These are phyloP conservation scores for Datura wrightii DNA, from an alignment of 257 asterid genomes.

Conservation along the genomic window DNA sequence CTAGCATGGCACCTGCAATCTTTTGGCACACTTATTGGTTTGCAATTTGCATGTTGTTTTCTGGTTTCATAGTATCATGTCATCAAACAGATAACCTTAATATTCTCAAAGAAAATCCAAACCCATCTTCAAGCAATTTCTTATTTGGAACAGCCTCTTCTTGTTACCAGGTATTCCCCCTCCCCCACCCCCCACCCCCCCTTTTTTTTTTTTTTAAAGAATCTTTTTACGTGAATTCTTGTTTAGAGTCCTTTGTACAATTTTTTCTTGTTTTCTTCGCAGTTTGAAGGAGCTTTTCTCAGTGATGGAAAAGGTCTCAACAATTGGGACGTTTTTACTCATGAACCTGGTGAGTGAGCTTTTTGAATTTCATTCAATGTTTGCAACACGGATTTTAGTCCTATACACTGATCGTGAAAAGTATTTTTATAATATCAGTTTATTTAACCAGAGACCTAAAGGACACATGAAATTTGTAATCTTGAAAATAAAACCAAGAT, in stretches of 20 bases:
- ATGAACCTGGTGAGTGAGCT: conserved; percentile 47
- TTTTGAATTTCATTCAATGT: neutral
- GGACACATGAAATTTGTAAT: too few species aligned
- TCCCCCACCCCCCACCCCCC: too few species aligned
- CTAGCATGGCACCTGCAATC: neutral
- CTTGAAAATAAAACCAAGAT: neutral
- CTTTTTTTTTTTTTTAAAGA: neutral
- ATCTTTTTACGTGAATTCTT: neutral
- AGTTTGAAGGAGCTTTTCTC: conserved; percentile 56
- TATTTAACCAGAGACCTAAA: too few species aligned
- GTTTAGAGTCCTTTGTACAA: neutral
- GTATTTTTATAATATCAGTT: too few species aligned
- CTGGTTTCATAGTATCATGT: conserved; percentile 15
- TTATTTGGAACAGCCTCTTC: conserved; percentile 71
- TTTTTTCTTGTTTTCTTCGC: neutral
- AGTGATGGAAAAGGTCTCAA: conserved; percentile 56
- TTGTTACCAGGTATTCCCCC: conserved; percentile 56
- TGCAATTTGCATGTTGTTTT: conserved; percentile 6
- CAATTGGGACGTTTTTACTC: conserved; percentile 60
- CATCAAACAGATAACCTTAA: conserved; percentile 12
- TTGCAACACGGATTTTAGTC: neutral
- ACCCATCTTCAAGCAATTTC: conserved; percentile 47
- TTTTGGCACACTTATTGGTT: neutral
- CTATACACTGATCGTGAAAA: neutral
- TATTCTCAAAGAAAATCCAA: conserved; percentile 32